Evolutionary conservation across 106 monocot species (phyloP), one percentile per base, ranked within the genome.

Genomic region (Amphibolis antarctica): DNA sequence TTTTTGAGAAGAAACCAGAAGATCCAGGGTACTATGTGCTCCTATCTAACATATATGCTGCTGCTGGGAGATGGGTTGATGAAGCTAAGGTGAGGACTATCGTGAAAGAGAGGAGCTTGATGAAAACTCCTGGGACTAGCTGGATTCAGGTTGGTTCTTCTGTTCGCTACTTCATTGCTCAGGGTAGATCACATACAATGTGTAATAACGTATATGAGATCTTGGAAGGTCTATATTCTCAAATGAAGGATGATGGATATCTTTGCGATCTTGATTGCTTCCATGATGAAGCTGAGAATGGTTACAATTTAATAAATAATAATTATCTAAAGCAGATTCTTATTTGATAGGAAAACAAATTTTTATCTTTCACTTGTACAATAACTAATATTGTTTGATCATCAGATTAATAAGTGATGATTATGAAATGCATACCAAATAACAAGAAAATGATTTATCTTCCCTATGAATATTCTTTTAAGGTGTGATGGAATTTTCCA

Each of bases 21-120:
- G 79, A 83, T 66, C 72, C 82, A 52, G 86, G 86, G 4, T 83
- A 86, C 36, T 58, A 80, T 27, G 53, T 80, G 26, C 82, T 86
- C 44, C 54, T 86, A 12, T 77, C 77, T 26, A 86, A 82, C 42
- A 79, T 74, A 42, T 79, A 86, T 66, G 79, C 86, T 53, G 63
- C 64, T 67, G 60, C 68, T 52, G 79, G 67, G 42, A 71, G 71
- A 70, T 84, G 84, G 84, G 31, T 19, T 1, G 79, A 82, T 57
- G 81, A 63, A 28, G 64, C 10, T 14, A 59, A 66, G 28, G 58
- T 83, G 26, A 80, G 83, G 68, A 55, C 18, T 43, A 31, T 75
- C 62, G 49, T 78, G 25, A 80, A 67, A 25, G 76, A 78, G 42
- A 78, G 11, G 26, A 68, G 83, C 24, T 44, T 83, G 53, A 49